These are phyloP conservation scores for Pleurotus djamor DNA, from an alignment of 768 basidiomycete species.

Conservation along the genomic window DNA sequence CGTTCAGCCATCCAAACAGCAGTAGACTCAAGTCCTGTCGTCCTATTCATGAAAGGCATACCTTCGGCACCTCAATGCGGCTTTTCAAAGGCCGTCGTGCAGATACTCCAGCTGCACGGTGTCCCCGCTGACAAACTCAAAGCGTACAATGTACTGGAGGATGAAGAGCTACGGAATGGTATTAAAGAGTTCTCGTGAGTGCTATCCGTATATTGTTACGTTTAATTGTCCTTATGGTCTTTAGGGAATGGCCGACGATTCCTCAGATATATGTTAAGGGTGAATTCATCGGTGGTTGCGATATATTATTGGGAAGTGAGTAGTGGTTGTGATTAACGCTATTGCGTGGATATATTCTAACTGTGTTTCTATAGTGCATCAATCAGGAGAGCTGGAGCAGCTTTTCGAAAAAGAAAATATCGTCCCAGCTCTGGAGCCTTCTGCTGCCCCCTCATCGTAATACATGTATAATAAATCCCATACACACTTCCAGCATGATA, in stretches of 20 bases:
- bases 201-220: background rate
- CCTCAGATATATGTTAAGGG: constrained; percentile 94
- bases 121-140: constrained; percentile 80
- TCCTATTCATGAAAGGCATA: constrained; percentile 98
- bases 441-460: constrained; percentile 3
- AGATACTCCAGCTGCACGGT: constrained; percentile 83
- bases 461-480: background rate
- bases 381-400: constrained; percentile 88
- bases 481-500: background rate
- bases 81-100: constrained; percentile 92
- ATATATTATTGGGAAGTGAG: constrained; percentile 89
- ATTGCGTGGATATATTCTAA: constrained; percentile 3
- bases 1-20: constrained; percentile 70
- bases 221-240: background rate
- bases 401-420: constrained; percentile 72
- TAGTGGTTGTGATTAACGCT: constrained; percentile 17
- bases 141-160: constrained; percentile 89
- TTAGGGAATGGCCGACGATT: constrained; percentile 96
- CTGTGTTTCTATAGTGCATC: constrained; percentile 70
- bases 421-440: constrained; percentile 46
- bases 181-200: constrained; percentile 95
- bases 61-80: constrained; percentile 87
- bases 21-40: constrained; percentile 73
- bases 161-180: constrained; percentile 74
- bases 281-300: constrained; percentile 96